These are phyloP conservation scores for Alternaria sp. DNA, from an alignment of 2,329 filamentous ascomycete species.

Conservation along the genomic window DNA sequence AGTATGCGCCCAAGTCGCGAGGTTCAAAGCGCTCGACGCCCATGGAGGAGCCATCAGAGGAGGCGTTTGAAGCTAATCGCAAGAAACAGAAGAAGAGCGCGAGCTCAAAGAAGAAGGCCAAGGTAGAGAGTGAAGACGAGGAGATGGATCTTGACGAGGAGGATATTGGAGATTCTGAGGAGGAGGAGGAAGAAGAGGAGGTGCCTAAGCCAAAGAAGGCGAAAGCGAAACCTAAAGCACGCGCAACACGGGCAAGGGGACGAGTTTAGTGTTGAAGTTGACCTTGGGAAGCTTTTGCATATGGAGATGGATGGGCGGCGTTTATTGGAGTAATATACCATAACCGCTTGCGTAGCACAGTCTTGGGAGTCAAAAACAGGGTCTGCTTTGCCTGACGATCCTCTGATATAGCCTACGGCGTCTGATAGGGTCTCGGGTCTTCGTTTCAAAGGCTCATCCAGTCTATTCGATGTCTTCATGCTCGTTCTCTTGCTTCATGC, in stretches of 20 bases:
- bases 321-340: conserved; percentile 8
- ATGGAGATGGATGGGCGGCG: conserved; percentile 1
- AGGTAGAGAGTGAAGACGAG: conserved; percentile 31
- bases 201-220: conserved; percentile 30
- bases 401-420: background rate
- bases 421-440: background rate
- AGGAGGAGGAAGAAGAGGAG: conserved; percentile 31
- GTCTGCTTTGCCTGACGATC: background rate
- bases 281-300: background rate
- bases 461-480: background rate
- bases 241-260: conserved; percentile 26
- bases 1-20: conserved; percentile 49
- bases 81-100: conserved; percentile 39
- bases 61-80: conserved; percentile 60
- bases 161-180: conserved; percentile 38
- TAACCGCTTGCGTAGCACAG: conserved; percentile 20
- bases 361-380: background rate
- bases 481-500: background rate
- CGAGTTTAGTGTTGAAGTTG: conserved; percentile 15
- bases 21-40: conserved; percentile 57
- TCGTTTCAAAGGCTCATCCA: background rate
- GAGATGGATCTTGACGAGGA: conserved; percentile 36
- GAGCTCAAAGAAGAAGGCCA: conserved; percentile 30
- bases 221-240: conserved; percentile 26
- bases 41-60: conserved; percentile 68